phyloP scores from a whole-genome alignment of 345 rosid genomes.

The Euphorbia lathyris region DNA sequence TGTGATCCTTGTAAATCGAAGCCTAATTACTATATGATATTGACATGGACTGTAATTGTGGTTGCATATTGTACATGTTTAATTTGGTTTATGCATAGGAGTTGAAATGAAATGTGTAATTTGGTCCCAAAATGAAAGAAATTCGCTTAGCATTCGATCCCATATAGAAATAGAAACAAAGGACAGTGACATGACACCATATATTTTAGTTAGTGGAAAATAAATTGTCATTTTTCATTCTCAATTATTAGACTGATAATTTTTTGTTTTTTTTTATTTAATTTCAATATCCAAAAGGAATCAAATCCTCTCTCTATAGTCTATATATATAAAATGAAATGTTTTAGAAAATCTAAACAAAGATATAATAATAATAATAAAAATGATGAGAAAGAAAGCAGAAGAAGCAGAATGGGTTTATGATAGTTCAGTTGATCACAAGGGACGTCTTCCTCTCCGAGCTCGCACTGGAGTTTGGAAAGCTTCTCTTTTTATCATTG shows the following conservation, averaged over 20 bases:
- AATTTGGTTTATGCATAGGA: too few species aligned
- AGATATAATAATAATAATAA: too few species aligned
- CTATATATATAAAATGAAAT: conserved; percentile 31
- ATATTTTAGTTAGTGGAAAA: background rate
- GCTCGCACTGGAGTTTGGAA: conserved; percentile 67
- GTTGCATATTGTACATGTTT: too few species aligned
- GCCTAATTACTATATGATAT: too few species aligned
- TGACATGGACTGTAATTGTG: too few species aligned
- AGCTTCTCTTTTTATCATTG: conserved; percentile 59
- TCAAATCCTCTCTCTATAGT: background rate
- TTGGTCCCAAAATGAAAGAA: conserved; percentile 1
- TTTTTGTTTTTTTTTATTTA: background rate
- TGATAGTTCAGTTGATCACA: conserved; percentile 61
- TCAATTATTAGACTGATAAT: background rate
- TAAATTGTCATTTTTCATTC: background rate
- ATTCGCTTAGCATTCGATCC: conserved; percentile 2
- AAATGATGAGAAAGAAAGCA: conserved; percentile 20
- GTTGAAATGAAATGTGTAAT: background rate
- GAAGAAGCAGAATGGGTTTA: conserved; percentile 39
- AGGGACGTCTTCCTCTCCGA: conserved; percentile 53
- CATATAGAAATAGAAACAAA: background rate
- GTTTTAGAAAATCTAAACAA: too few species aligned
- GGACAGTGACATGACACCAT: background rate
- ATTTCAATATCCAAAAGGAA: background rate
- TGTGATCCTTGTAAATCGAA: too few species aligned